Evolutionary conservation across 768 basidiomycete species (phyloP), one percentile per base, ranked within the genome.

Genomic region (Clavulina sp.): DNA sequence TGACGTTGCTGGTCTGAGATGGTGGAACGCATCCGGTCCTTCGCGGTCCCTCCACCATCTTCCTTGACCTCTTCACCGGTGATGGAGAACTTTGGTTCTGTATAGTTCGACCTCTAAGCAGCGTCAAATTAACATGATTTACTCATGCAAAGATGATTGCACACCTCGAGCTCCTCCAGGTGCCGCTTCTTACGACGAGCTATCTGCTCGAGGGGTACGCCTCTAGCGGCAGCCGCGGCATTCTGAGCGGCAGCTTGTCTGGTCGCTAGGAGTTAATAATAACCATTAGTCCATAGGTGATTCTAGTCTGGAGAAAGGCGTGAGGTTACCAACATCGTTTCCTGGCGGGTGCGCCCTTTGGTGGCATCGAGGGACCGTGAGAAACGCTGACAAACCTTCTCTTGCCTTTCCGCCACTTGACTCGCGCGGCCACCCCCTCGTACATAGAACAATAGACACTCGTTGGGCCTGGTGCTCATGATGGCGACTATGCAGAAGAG

Each of bases 1-100:
- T 86, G 87, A 68, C 81, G 85, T 70, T 77, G 80, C 67, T 81
- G 81, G 70, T 84, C 82, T 46, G 84, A 85, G 51, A 84, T 79
- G n/a, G 74, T 76, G 60, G 83, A 78, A 33, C 84, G 71, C 41
- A 81, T 80, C 9, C 82, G 75, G 49, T 80, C 79, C 60, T 81
- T 83, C 58, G 67, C 69, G 36, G 66, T 64, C 3, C 68, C 68
- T 23, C 71, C 69, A 38, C 60, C 62, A 34, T 65, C 66, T 41
- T 75, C 77, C 26, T 68, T 74, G 43, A 64, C 63, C 21, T 47
- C 30, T 2, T 29, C 43, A 13, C n/a, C 24, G 5, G 4, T 19
- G 9, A 69, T 66, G 5, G 60, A 59, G 2, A 63, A 58, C 5
- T 70, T 64, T 13, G 75, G 70, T 59, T 83, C 81, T 33, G 78